Percentiles rank a stretch among this genome's conserved stretches.
These are phyloP conservation scores for Hirsutella thompsonii DNA, from an alignment of 2,329 filamentous ascomycete species.

Conservation along the genomic window DNA sequence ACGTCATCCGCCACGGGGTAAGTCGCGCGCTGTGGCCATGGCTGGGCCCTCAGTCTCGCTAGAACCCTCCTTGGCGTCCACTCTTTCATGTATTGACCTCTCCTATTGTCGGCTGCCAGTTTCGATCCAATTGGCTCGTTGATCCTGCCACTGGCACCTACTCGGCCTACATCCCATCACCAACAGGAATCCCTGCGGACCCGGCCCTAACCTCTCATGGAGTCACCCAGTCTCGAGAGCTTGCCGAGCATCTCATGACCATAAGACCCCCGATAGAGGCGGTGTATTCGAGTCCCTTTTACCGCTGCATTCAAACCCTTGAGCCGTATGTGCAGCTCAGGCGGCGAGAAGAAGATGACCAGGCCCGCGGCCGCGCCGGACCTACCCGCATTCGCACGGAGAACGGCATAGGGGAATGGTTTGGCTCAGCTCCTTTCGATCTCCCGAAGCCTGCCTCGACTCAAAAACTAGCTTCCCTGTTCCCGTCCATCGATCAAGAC, in stretches of 20 bases:
- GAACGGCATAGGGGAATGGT: slow-evolving; percentile 69
- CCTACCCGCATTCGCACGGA: slow-evolving; percentile 38
- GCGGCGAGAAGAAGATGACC: slow-evolving; percentile 6
- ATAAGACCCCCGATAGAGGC: slow-evolving; percentile 56
- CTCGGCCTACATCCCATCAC: slow-evolving; percentile 57
- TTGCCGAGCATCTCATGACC: slow-evolving; percentile 51
- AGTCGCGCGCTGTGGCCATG: slow-evolving; percentile 19
- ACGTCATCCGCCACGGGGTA: slow-evolving; percentile 65
- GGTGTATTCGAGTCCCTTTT: slow-evolving; percentile 79
- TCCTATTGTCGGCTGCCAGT: slow-evolving; percentile 37
- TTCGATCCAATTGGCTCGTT: slow-evolving; percentile 82
- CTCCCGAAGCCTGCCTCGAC: slow-evolving; percentile 68
- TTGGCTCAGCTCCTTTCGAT: slow-evolving; percentile 71
- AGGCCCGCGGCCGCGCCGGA: neutral
- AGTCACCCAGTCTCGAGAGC: slow-evolving; percentile 67
- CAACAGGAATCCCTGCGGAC: slow-evolving; percentile 80
- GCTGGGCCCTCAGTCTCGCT: slow-evolving; percentile 1
- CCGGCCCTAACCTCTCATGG: slow-evolving; percentile 80
- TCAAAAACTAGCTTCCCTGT: slow-evolving; percentile 49
- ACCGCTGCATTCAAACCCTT: slow-evolving; percentile 77
- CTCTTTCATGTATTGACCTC: slow-evolving; percentile 1
- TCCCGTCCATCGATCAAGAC: slow-evolving; percentile 45
- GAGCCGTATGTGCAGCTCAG: slow-evolving; percentile 48
- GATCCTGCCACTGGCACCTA: slow-evolving; percentile 72
- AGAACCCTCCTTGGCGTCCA: neutral